Base-by-base conservation (phyloP, 148 eudicot genomes). In the Simmondsia chinensis region DNA sequence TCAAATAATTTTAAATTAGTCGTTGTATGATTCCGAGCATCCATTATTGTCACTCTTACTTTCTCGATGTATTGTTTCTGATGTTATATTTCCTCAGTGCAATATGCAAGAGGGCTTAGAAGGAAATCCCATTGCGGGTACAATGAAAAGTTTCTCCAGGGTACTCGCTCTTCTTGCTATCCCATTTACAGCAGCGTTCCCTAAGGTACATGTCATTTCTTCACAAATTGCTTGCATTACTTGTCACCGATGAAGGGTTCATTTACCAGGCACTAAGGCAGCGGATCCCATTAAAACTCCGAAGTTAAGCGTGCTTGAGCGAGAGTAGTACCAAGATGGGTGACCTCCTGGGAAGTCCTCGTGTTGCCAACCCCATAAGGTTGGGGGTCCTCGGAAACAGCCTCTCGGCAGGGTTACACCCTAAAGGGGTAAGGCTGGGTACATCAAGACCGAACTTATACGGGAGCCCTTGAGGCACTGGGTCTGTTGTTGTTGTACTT, bases 31-130 rank as follows among this genome's bases (percentile, higher is more conserved):
- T 4, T 44, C n/a, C n/a, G 27, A 9, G 22, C 6, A 20, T 28
- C 27, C 29, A 19, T 23, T 23, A 19, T 13, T 14, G n/a, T 46
- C 29, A 8, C 6, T 9, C 10, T 25, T 9, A 16, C 8, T 37
- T 19, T 37, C 37, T 2, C 17, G 3, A 20, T 46, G 8, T 9
- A 23, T 36, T 22, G 23, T 3, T 42, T 9, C 30, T 16, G 12
- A n/a, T 24, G 35, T 10, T 32, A 8, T 12, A 7, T 57, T 28
- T 46, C 27, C 27, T 23, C 66, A 87, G 96, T 74, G 52, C 54
- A 80, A 87, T 44, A 61, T 66, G 65, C 85, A 69, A 72, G 82
- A 76, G 64, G 87, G 93, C 7, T 48, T 82, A 65, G 87, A 78
- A 60, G 96, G 94, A 43, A 74, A 77, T 68, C 94, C 89, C 30